Percentiles rank a stretch among this genome's conserved stretches.
Evolutionary conservation across 306 rosid genomes (phyloP).

Genomic region (Cucurbita pepo): DNA sequence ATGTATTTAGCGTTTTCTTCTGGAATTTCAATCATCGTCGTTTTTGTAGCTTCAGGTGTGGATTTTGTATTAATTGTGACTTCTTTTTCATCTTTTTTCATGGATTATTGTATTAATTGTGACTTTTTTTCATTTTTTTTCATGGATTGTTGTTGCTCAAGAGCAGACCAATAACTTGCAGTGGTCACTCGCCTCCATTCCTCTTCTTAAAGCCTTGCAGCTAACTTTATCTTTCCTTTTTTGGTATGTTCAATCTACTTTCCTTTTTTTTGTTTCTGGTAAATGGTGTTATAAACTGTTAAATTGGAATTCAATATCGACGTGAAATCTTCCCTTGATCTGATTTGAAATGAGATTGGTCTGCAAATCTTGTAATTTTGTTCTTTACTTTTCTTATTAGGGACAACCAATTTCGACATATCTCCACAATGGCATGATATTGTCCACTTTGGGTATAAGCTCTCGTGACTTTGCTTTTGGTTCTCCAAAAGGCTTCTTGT

Average conservation of each 20-base stretch:
- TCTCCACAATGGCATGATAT: no score
- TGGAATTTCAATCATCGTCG: not conserved
- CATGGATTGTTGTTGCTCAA: not conserved
- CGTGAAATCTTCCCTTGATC: not conserved
- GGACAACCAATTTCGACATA: no score
- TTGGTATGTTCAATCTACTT: slow-evolving; percentile 32
- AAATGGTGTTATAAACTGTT: not conserved
- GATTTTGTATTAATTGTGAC: slow-evolving; percentile 7
- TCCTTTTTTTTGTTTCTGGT: not conserved
- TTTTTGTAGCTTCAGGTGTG: not conserved
- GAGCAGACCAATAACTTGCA: slow-evolving; percentile 89
- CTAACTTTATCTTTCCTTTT: slow-evolving; percentile 78
- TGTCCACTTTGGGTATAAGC: no score
- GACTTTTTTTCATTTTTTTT: not conserved
- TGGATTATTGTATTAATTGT: not conserved
- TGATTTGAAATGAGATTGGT: not conserved
- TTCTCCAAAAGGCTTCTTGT: no score
- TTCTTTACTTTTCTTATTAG: no score
- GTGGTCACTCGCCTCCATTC: slow-evolving; percentile 70
- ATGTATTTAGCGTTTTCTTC: not conserved
- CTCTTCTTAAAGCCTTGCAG: slow-evolving; percentile 79
- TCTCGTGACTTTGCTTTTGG: no score
- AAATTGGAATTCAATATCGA: not conserved
- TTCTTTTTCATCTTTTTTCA: not conserved
- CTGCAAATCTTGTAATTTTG: not conserved